These are phyloP conservation scores for Ceriops tagal DNA, from an alignment of 345 rosid species.

Conservation along the genomic window DNA sequence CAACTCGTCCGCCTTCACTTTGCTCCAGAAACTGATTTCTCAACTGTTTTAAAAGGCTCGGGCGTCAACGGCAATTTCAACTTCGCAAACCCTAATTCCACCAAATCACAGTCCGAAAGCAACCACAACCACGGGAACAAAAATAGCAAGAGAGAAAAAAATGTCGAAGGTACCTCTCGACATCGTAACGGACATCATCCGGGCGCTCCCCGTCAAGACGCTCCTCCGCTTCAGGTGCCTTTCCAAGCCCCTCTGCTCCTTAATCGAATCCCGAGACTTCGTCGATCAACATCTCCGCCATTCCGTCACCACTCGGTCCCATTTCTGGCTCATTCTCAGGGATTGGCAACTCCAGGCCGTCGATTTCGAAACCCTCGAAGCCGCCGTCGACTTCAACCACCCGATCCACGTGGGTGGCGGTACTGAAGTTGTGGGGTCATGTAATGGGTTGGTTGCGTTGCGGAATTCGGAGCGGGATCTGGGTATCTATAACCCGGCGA, in stretches of 20 bases:
- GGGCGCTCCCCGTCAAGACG: conserved; percentile 23
- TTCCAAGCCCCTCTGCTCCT: conserved; percentile 20
- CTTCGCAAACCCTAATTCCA: too few relatives aligned
- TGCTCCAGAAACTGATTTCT: too few relatives aligned
- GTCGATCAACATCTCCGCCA: conserved; percentile 22
- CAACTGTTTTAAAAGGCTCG: too few relatives aligned
- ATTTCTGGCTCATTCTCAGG: conserved; percentile 29
- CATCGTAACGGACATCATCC: conserved; percentile 17
- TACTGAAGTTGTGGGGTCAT: conserved; percentile 38
- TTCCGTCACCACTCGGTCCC: conserved; percentile 21
- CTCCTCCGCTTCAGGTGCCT: conserved; percentile 39
- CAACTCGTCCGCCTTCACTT: too few relatives aligned
- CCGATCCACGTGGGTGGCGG: conserved; percentile 28
- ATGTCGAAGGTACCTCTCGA: conserved; percentile 21
- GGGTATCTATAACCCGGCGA: conserved; percentile 36
- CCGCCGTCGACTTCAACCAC: conserved; percentile 14
- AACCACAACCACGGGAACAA: not conserved
- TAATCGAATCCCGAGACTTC: conserved; percentile 33
- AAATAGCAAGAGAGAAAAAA: not conserved
- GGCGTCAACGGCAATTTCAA: too few relatives aligned
- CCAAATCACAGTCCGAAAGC: too few relatives aligned
- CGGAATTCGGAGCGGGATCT: conserved; percentile 29
- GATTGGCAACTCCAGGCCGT: conserved; percentile 21
- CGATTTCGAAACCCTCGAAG: conserved; percentile 23
- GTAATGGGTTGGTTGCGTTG: conserved; percentile 40